These are phyloP conservation scores for Cladorrhinum sp. DNA, from an alignment of 2,329 filamentous ascomycete genomes.

Conservation along the genomic window DNA sequence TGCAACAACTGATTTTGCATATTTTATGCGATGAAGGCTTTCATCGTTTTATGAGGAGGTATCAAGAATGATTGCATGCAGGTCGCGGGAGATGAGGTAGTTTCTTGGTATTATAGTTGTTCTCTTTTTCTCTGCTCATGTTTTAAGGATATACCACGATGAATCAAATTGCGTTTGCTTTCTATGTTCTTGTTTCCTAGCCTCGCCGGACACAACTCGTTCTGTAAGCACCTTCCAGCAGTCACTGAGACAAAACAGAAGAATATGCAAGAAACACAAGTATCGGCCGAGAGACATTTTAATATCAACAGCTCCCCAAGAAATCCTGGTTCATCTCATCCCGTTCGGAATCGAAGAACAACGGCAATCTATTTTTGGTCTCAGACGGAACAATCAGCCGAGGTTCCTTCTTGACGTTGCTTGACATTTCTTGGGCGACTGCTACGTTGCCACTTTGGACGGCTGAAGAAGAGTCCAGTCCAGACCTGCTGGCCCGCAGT, in stretches of 20 bases:
- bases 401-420: not conserved
- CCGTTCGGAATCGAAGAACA: not conserved
- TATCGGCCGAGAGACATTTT: not conserved
- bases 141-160: not conserved
- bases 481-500: no score
- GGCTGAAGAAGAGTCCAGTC: not conserved
- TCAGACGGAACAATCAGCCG: not conserved
- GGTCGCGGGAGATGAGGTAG: not conserved
- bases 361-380: not conserved
- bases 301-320: no score
- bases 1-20: no score
- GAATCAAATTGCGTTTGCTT: not conserved
- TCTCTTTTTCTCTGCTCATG: not conserved
- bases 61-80: not conserved
- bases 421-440: not conserved
- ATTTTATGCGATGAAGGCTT: no score
- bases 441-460: not conserved
- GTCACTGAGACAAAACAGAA: no score
- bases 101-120: not conserved
- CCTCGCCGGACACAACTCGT: no score
- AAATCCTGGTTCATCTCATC: no score
- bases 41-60: no score
- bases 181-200: no score
- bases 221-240: not conserved
- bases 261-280: no score